Conservation (phyloP, 2,329 filamentous ascomycete species). For the Aspergillus neotritici region DNA sequence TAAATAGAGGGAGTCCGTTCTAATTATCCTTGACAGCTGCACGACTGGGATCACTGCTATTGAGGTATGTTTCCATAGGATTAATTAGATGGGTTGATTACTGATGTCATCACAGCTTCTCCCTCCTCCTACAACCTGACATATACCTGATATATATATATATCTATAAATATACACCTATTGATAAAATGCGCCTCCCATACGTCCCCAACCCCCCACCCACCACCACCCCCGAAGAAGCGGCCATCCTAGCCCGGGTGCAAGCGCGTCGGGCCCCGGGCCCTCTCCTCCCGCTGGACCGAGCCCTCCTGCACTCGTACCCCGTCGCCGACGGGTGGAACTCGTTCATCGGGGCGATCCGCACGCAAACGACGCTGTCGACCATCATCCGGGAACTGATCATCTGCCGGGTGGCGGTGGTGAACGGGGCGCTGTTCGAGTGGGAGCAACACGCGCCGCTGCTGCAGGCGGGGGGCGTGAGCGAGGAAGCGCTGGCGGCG, state of each 20-base stretch:
- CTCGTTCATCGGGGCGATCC: conserved; percentile 51
- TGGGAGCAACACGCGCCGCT: conserved; percentile 75
- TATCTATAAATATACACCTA: not conserved
- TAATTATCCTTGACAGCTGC: too few species aligned
- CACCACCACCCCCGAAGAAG: conserved; percentile 43
- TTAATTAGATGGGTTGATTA: too few species aligned
- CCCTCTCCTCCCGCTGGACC: conserved; percentile 49
- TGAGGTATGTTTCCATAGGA: too few species aligned
- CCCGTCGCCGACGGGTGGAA: conserved; percentile 56
- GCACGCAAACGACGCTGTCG: conserved; percentile 48
- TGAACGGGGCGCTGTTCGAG: conserved; percentile 80
- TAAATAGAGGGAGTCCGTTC: too few species aligned
- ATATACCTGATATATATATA: not conserved
- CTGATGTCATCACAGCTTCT: too few species aligned
- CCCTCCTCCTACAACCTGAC: not conserved
- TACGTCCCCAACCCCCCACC: conserved; percentile 49
- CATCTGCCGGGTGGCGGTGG: conserved; percentile 72
- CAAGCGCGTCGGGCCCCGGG: conserved; percentile 47
- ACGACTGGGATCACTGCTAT: too few species aligned
- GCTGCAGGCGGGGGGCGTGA: conserved; percentile 56
- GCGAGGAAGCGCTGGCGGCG: conserved; percentile 38
- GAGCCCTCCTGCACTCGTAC: conserved; percentile 50
- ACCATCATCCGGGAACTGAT: conserved; percentile 63
- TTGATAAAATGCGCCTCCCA: conserved; percentile 47
- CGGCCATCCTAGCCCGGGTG: conserved; percentile 47